Evolutionary conservation across 23 red algal species (phyloP).

Genomic region (Gracilaria caudata): DNA sequence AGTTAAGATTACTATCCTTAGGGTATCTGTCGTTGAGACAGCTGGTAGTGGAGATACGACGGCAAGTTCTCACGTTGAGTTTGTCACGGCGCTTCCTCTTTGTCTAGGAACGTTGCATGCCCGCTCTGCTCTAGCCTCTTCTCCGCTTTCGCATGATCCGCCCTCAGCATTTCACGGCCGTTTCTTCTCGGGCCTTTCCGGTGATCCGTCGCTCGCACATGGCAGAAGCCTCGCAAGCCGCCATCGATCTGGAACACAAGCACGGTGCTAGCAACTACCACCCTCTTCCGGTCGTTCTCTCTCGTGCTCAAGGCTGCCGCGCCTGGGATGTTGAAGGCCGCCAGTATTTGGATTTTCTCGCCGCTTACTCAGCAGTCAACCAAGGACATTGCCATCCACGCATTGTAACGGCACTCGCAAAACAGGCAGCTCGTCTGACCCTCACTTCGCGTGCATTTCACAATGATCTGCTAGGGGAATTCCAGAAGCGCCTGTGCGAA

Average conservation of each 20-base stretch:
- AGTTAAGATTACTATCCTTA: too few relatives aligned
- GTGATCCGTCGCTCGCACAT: neutral
- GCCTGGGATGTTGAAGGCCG: slow-evolving; percentile 92
- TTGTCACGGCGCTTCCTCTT: too few relatives aligned
- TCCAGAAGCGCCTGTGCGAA: slow-evolving; percentile 66
- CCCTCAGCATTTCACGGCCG: neutral
- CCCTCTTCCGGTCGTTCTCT: slow-evolving; percentile 91
- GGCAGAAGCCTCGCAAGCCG: slow-evolving; percentile 2
- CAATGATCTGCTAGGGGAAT: slow-evolving; percentile 85
- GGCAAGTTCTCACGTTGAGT: too few relatives aligned
- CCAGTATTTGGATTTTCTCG: slow-evolving; percentile 83
- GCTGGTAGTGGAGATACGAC: too few relatives aligned
- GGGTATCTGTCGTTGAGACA: too few relatives aligned
- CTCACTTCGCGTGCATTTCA: slow-evolving; percentile 97
- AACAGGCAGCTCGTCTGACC: slow-evolving; percentile 81
- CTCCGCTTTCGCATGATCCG: neutral
- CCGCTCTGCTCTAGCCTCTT: neutral
- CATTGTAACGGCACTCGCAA: slow-evolving; percentile 77
- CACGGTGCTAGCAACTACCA: slow-evolving; percentile 92
- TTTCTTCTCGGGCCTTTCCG: neutral
- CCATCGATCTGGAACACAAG: slow-evolving; percentile 74
- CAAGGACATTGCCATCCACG: slow-evolving; percentile 97
- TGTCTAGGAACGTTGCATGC: too few relatives aligned
- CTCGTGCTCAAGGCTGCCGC: slow-evolving; percentile 70
- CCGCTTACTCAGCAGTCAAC: slow-evolving; percentile 95